These are phyloP conservation scores for Eutrema yunnanense DNA, from an alignment of 345 rosid species.

Conservation along the genomic window DNA sequence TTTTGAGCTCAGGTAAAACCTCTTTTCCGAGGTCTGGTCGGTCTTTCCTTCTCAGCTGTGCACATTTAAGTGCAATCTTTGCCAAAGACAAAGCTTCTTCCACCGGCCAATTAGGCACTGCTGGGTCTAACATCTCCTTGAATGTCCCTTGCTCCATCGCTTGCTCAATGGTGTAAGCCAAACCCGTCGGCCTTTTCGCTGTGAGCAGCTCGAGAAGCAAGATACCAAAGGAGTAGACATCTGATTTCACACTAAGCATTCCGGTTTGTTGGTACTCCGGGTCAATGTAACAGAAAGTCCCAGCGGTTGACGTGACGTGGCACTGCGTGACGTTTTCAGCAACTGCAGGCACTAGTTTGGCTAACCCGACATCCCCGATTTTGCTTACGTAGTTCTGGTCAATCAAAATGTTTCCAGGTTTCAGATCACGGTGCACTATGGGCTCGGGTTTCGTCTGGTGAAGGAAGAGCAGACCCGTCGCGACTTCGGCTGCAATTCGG, in stretches of 20 bases:
- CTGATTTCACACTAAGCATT: slow-evolving; percentile 87
- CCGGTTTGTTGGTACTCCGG: slow-evolving; percentile 98
- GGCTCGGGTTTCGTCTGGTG: slow-evolving; percentile 97
- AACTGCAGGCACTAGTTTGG: slow-evolving; percentile 73
- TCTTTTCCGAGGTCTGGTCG: slow-evolving; percentile 79
- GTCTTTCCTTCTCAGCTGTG: slow-evolving; percentile 80
- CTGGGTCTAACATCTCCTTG: slow-evolving; percentile 56
- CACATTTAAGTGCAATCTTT: slow-evolving; percentile 58
- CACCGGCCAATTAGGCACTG: slow-evolving; percentile 69
- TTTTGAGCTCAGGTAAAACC: slow-evolving; percentile 57
- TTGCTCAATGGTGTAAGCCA: slow-evolving; percentile 46
- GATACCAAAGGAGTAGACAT: slow-evolving; percentile 79
- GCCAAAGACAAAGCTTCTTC: slow-evolving; percentile 60
- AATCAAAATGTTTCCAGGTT: slow-evolving; percentile 83
- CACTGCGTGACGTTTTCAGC: slow-evolving; percentile 77
- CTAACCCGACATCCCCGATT: slow-evolving; percentile 84
- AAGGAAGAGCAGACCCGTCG: slow-evolving; percentile 79
- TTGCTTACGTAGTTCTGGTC: slow-evolving; percentile 81
- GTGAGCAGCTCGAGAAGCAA: slow-evolving; percentile 79
- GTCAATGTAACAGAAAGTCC: slow-evolving; percentile 90
- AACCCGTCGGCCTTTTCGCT: slow-evolving; percentile 68
- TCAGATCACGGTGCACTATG: slow-evolving; percentile 92
- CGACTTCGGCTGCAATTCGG: slow-evolving; percentile 79
- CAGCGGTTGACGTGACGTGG: slow-evolving; percentile 71
- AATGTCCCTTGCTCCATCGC: slow-evolving; percentile 57